Evolutionary conservation across 2,329 filamentous ascomycete genomes (phyloP), one percentile per base, ranked within the genome.

Genomic region (Fusarium tanahbumbuense): DNA sequence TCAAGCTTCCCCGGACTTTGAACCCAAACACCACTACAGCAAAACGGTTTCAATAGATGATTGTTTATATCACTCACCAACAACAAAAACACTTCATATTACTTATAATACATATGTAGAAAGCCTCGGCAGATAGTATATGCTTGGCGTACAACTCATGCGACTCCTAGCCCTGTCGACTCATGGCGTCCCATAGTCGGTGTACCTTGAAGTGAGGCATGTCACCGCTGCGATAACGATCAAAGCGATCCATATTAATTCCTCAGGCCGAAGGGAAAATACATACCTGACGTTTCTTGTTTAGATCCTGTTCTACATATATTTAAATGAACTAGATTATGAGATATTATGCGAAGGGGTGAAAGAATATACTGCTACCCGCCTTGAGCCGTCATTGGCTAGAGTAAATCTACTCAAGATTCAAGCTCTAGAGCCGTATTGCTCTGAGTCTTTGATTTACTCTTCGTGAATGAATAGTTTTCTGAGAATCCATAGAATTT

Each of bases 1-100:
- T 53, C 23, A 50, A 46, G 22, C 40, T 59, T 44, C 49, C 34
- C 37, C 34, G 7, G 49, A 42, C 30, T 53, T 42, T 42, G 11
- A 41, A 28, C 23, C 34, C 25, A 25, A 25, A 41, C n/a, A 53
- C n/a, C n/a, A 27, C 18, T 27, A 9, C 10, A n/a, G 22, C 23
- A 18, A 40, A 27, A 7, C 32, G n/a, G 13, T 32, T 34, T 52
- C 9, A 41, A n/a, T n/a, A 7, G 18, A 37, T 37, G 34, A 37
- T 37, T 37, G 18, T n/a, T 37, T 37, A 37, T n/a, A 37, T 37
- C 18, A 37, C 34, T 37, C 34, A n/a, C 34, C 34, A 37, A n/a
- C 10, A 7, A 37, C 34, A 7, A 0, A 37, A 37, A n/a, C 18
- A n/a, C 10, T 12, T 37, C 6, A 30, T 7, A 7, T 4, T 7